Conservation (phyloP, 176 grass and related monocot species). For the Hordeum marinum region DNA sequence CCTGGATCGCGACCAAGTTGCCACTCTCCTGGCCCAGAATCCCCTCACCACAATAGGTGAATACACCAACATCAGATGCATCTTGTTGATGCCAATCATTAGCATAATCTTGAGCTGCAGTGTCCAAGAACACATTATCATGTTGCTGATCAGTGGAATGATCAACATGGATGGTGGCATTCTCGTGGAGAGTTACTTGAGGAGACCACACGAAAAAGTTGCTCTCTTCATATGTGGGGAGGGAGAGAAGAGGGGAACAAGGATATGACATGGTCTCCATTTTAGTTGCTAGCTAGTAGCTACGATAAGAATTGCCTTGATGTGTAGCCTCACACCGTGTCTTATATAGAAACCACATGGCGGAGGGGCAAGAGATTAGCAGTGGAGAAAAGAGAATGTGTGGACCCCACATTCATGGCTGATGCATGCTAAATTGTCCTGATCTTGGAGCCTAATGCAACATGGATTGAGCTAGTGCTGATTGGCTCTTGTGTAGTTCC, state of each 20-base stretch:
- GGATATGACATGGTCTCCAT: slow-evolving; percentile 48
- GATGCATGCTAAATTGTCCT: slow-evolving; percentile 29
- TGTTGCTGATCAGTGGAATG: slow-evolving; percentile 14
- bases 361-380: background rate
- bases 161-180: slow-evolving; percentile 14
- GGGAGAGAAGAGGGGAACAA: slow-evolving; percentile 35
- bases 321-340: background rate
- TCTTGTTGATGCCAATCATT: slow-evolving; percentile 6
- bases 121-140: slow-evolving; percentile 6
- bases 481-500: slow-evolving; percentile 25
- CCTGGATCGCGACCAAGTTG: slow-evolving; percentile 39
- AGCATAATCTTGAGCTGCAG: slow-evolving; percentile 1
- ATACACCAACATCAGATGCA: slow-evolving; percentile 12
- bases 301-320: slow-evolving; percentile 18
- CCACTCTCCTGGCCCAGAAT: slow-evolving; percentile 13
- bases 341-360: slow-evolving; percentile 33
- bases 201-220: slow-evolving; percentile 25
- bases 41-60: background rate
- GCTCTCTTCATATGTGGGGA: slow-evolving; percentile 31
- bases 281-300: slow-evolving; percentile 19
- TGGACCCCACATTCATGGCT: background rate
- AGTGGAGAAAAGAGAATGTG: background rate
- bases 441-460: slow-evolving; percentile 1
- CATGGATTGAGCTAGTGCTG: slow-evolving; percentile 7
- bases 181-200: slow-evolving; percentile 3